Base-by-base conservation (phyloP, 306 rosid genomes). In the Rosa persica region DNA sequence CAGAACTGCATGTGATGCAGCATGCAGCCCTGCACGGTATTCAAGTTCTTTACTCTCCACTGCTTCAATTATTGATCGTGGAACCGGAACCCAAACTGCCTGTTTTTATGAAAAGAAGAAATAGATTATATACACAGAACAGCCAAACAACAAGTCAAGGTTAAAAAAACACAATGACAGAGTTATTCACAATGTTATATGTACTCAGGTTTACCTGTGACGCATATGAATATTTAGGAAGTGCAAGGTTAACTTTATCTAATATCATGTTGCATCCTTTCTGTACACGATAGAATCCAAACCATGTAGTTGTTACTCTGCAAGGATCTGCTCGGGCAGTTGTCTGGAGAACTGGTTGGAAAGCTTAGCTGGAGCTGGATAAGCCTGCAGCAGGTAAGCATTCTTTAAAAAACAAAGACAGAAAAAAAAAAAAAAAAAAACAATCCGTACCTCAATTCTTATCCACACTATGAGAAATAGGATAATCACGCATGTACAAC, bases 1-100 rank as follows among this genome's bases (percentile, higher is more conserved):
- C 49, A 95, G 82, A 87, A 95, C 85, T 61, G 98, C 98, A 82
- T 95, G 98, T 76, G 98, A 90, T 70, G 98, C 97, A 75, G 98
- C 98, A 87, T 92, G 98, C 89, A 95, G 85, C 49, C 98, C 98
- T 55, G 95, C 98, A 68, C 98, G 97, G 81, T 92, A 95, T 86
- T 95, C 92, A 76, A 85, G 84, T 71, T 48, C 55, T 85, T 84
- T 70, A 77, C 67, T 78, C 72, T 79, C 52, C 68, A 88, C 88
- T 42, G 87, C 93, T 85, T 77, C 89, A 87, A 87, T 91, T 72
- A 87, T 80, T 67, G 88, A 87, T 80, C 82, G 95, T 68, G 93
- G 87, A 85, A 95, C 97, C 0, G 96, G 91, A 81, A 89, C 82
- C 98, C 98, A 95, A 64, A 86, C 98, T 64, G 98, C 98, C 98